Base-by-base conservation (phyloP, 2,329 filamentous ascomycete species). In the Botrytis squamosa region DNA sequence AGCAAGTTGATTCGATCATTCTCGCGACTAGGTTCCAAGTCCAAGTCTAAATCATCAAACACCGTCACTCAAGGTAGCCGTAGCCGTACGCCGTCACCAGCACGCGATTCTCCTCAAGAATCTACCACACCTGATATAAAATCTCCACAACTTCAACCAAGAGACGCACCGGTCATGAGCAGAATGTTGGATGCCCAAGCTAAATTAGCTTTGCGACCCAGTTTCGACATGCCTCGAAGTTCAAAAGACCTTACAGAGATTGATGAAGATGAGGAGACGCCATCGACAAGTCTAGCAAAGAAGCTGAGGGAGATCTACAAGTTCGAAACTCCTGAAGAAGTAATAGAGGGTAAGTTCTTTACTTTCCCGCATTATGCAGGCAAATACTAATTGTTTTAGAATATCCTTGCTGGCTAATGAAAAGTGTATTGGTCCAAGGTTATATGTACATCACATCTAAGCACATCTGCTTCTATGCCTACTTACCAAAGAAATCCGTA, bases 401-500 rank as follows among this genome's bases (percentile, higher is more conserved):
- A 84, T 98, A 97, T 81, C 93, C 94, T 14, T 98, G 95, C 83
- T 98, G 94, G 91, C 85, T 98, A 57, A 84, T 98, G 49, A 94
- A 98, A 81, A 97, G 92, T 80, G 94, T 97, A 63, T 85, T 98
- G 44, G 87, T 98, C 14, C 94, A 98, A 81, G 96, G 96, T 9
- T 98, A 96, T 81, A 91, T 99, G 88, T 98, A 98, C 83, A 93
- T 99, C 80, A 98, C 96, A 0, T 87, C 92, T 75, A 92, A 91
- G 78, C 96, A 99, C 81, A 92, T 98, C 75, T 98, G 95, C 83
- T 99, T 98, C 82, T 98, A 98, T 81, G 94, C 96, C 57, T 98
- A 98, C 81, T 87, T 98, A n/a, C 94, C 94, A 10, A 97, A 95
- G 85, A 97, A 96, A 86, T 90, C 92, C 70, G 92, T 93, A 85